These are phyloP conservation scores for Erythrobasidium hasegawianum DNA, from an alignment of 1,284 basidiomycete genomes.

Conservation along the genomic window DNA sequence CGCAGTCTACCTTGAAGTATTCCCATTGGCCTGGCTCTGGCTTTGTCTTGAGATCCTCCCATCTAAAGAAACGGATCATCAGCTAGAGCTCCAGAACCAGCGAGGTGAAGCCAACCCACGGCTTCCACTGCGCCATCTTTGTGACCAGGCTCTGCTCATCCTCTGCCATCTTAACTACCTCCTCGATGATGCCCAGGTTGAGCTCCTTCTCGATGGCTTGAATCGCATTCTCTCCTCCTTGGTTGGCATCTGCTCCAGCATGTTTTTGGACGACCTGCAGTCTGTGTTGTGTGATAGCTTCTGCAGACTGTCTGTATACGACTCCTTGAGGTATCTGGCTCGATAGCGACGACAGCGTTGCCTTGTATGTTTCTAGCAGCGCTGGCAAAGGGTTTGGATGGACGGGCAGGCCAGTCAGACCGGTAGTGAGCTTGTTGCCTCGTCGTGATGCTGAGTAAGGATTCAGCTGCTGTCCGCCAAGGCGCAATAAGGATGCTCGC, in stretches of 20 bases:
- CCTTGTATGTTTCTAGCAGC: conserved; percentile 69
- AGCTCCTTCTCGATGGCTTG: conserved; percentile 66
- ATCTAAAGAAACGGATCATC: conserved; percentile 55
- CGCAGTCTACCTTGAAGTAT: conserved; percentile 55
- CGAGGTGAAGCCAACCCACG: conserved; percentile 62
- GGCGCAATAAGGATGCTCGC: conserved; percentile 25
- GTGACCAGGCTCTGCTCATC: conserved; percentile 73
- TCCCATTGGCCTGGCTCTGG: conserved; percentile 81
- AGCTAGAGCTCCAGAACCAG: background rate
- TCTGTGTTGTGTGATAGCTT: conserved; percentile 79
- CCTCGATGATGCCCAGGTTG: conserved; percentile 74
- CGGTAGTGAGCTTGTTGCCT: conserved; percentile 64
- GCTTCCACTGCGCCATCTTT: conserved; percentile 92
- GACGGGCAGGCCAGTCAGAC: conserved; percentile 60
- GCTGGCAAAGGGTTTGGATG: conserved; percentile 75
- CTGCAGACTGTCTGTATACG: conserved; percentile 85
- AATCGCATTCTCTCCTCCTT: conserved; percentile 58
- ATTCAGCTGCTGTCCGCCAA: conserved; percentile 17
- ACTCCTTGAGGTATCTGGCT: conserved; percentile 67
- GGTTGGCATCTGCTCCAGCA: conserved; percentile 48
- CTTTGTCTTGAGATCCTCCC: conserved; percentile 79
- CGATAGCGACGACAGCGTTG: conserved; percentile 69
- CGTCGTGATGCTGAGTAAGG: conserved; percentile 19
- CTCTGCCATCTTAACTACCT: conserved; percentile 74
- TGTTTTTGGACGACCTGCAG: conserved; percentile 64